Evolutionary conservation across 2,329 filamentous ascomycete genomes (phyloP), one percentile per base, ranked within the genome.

Genomic region (Penicillium sp.): DNA sequence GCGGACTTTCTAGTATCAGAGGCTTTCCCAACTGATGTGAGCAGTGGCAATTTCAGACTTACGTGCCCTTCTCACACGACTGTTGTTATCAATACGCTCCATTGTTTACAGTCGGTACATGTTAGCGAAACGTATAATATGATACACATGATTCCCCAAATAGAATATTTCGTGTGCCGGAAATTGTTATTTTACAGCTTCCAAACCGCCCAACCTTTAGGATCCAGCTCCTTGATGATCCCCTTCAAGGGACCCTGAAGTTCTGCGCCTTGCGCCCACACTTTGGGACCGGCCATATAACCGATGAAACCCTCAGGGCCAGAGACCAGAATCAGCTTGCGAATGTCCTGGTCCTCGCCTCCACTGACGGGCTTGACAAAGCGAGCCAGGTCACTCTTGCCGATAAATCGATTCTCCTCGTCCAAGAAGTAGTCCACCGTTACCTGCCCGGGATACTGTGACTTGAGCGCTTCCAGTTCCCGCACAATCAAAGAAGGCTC

Each of bases 231-330:
- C 2, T 77, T 79, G 18, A 90, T 68, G 2, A 90, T 65, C 0
- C 90, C 90, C 5, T 80, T 78, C 0, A 95, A 70, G 0, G 80
- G 76, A 0, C 90, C 90, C 61, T 95, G 90, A 9, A 80, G 74
- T 68, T 95, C 86, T 48, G 74, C 73, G 0, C 89, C 88, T 27
- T 78, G 77, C 9, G 76, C 73, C 86, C 88, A 94, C 3, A 80
- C 70, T 52, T 95, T 95, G 8, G 83, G 75, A 1, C 93, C 91
- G 2, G 89, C 88, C 70, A 86, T 88, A 54, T 85, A 79, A 38
- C 80, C 78, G 35, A 97, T 78, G 69, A 97, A 97, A 0, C 93
- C 91, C 46, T 95, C 88, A 0, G 93, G 91, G 0, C 93, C 93
- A 0, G 90, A 95, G 1, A 97, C 80, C 47, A 95, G 75, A n/a